Conservation (phyloP, 306 rosid species). For the Medicago truncatula region DNA sequence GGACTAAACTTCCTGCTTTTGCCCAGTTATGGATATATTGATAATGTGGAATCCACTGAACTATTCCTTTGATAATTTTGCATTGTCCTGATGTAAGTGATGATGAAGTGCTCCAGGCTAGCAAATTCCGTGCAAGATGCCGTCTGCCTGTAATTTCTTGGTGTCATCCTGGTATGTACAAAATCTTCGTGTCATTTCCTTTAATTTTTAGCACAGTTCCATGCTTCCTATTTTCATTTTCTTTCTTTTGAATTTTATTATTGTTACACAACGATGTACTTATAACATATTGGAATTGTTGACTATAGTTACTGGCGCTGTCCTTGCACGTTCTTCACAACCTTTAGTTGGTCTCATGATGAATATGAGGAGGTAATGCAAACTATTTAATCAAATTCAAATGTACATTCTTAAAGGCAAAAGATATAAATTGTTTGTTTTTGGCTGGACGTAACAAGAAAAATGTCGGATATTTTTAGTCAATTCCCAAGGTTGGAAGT, state of each 20-base stretch:
- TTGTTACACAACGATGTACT: constrained; percentile 24
- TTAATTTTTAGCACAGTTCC: constrained; percentile 31
- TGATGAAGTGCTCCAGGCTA: constrained; percentile 86
- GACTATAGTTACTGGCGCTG: constrained; percentile 86
- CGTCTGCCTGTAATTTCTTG: constrained; percentile 94
- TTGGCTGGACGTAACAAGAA: constrained; percentile 18
- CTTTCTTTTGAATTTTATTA: constrained; percentile 37
- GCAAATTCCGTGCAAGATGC: constrained; percentile 84
- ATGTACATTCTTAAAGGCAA: constrained; percentile 15
- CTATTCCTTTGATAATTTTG: constrained; percentile 33
- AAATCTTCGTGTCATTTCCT: constrained; percentile 17
- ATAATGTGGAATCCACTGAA: constrained; percentile 34
- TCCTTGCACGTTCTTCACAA: constrained; percentile 98
- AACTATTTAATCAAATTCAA: constrained; percentile 44
- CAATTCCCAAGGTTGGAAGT: constrained; percentile 26
- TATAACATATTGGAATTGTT: constrained; percentile 38
- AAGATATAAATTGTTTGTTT: constrained; percentile 12
- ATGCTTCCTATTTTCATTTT: constrained; percentile 34
- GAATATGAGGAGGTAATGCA: constrained; percentile 93
- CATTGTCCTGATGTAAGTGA: constrained; percentile 66
- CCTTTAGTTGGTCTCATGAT: constrained; percentile 97
- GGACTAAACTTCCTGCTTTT: constrained; percentile 39
- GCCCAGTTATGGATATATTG: constrained; percentile 32
- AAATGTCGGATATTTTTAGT: constrained; percentile 17
- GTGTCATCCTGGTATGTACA: constrained; percentile 80